phyloP scores from a whole-genome alignment of 768 basidiomycete genomes.

The Piloderma croceum region DNA sequence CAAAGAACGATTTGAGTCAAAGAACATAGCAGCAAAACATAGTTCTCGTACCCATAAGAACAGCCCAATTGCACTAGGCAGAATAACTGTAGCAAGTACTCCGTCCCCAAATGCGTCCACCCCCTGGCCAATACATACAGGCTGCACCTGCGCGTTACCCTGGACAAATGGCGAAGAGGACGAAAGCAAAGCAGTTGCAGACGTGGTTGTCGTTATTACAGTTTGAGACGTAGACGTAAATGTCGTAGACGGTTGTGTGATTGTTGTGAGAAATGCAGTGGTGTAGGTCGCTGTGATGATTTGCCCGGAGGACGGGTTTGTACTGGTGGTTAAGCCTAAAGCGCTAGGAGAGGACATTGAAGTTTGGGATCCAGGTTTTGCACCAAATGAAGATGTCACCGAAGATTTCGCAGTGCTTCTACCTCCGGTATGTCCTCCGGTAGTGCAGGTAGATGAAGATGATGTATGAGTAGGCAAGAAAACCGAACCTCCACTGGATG shows the following conservation, averaged over 20 bases:
- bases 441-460: too few relatives aligned
- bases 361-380: background rate
- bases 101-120: conserved; percentile 61
- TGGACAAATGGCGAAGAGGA: conserved; percentile 12
- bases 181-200: conserved; percentile 1
- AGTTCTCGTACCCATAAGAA: conserved; percentile 56
- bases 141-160: conserved; percentile 14
- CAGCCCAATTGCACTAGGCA: conserved; percentile 57
- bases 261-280: conserved; percentile 26
- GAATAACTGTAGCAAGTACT: conserved; percentile 49
- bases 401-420: too few relatives aligned
- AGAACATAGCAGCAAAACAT: background rate
- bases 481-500: conserved; percentile 16
- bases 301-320: background rate
- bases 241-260: conserved; percentile 36
- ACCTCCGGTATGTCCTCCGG: too few relatives aligned
- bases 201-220: conserved; percentile 17
- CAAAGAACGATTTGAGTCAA: conserved; percentile 1
- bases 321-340: background rate
- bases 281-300: conserved; percentile 11
- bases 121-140: conserved; percentile 60
- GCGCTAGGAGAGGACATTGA: background rate
- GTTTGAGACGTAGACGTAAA: conserved; percentile 37
- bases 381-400: background rate
- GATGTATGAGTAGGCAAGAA: conserved; percentile 12